A percentile compares a stretch with the other conserved stretches of the same genome.
Conservation (phyloP, 495 filamentous ascomycete genomes). For the Penicillium goetzii region DNA sequence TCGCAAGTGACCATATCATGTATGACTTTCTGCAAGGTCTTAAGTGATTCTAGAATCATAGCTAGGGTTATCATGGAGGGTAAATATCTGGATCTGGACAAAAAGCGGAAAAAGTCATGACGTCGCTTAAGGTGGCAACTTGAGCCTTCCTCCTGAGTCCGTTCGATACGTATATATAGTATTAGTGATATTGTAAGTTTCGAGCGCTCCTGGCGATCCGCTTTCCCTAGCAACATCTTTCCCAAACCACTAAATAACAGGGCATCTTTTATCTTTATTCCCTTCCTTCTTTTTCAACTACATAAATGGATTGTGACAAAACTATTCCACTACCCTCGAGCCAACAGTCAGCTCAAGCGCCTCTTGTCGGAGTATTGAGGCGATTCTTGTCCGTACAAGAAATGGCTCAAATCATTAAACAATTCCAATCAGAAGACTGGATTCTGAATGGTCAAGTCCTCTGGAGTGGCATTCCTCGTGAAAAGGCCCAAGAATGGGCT, state of each 20-base stretch:
- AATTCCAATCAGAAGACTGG: conserved; percentile 7
- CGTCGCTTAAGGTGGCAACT: conserved; percentile 1
- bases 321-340: not conserved
- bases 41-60: not conserved
- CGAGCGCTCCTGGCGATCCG: not conserved
- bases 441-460: conserved; percentile 2
- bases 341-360: not conserved
- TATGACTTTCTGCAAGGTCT: not conserved
- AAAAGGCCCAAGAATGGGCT: conserved; percentile 8
- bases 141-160: not conserved
- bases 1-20: too few species aligned
- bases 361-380: not conserved
- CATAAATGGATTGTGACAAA: not conserved
- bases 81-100: too few species aligned
- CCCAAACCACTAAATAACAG: not conserved
- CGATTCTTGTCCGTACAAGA: not conserved
- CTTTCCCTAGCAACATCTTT: not conserved
- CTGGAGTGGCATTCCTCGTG: conserved; percentile 4
- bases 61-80: not conserved
- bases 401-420: conserved; percentile 2
- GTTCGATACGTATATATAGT: not conserved
- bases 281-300: not conserved
- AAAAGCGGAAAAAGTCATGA: not conserved
- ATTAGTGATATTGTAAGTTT: not conserved
- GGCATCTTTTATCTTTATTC: not conserved